These are phyloP conservation scores for Candida sp. DNA, from an alignment of 1,139 yeast species.

Conservation along the genomic window DNA sequence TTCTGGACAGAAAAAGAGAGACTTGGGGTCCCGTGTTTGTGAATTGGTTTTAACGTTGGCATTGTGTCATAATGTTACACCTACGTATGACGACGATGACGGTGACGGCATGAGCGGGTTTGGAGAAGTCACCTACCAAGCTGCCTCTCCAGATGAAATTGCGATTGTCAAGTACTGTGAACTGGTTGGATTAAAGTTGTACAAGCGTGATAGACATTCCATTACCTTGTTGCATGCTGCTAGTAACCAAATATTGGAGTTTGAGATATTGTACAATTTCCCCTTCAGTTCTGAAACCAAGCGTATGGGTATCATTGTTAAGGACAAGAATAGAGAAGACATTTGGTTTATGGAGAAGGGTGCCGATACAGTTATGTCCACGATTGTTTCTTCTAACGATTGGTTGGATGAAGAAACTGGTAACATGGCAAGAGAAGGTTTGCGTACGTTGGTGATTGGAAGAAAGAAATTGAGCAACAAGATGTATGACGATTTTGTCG, in stretches of 20 bases:
- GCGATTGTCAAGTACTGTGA: constrained; percentile 97
- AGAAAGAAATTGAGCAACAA: constrained; percentile 66
- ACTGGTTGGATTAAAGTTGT: constrained; percentile 77
- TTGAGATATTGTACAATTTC: constrained; percentile 79
- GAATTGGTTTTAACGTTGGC: constrained; percentile 86
- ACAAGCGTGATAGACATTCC: constrained; percentile 80
- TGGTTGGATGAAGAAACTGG: constrained; percentile 99
- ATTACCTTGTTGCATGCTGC: constrained; percentile 69
- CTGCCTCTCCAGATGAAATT: constrained; percentile 98
- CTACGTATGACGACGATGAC: constrained; percentile 24
- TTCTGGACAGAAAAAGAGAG: constrained; percentile 41
- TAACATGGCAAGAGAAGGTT: constrained; percentile 98
- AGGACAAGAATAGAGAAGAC: constrained; percentile 66
- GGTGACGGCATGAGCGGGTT: constrained; percentile 7
- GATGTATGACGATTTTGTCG: constrained; percentile 64
- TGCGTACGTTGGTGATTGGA: constrained; percentile 93
- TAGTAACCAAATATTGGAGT: constrained; percentile 56
- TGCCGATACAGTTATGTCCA: constrained; percentile 96
- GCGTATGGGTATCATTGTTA: constrained; percentile 92
- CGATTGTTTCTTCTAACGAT: constrained; percentile 82
- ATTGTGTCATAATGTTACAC: constrained; percentile 92
- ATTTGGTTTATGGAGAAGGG: constrained; percentile 91
- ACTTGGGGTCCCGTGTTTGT: constrained; percentile 74
- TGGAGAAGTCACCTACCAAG: constrained; percentile 72
- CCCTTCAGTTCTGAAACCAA: constrained; percentile 97